Percentiles rank a stretch among this genome's conserved stretches.
Evolutionary conservation across 768 basidiomycete genomes (phyloP).

Genomic region (Kondoa subrosea): DNA sequence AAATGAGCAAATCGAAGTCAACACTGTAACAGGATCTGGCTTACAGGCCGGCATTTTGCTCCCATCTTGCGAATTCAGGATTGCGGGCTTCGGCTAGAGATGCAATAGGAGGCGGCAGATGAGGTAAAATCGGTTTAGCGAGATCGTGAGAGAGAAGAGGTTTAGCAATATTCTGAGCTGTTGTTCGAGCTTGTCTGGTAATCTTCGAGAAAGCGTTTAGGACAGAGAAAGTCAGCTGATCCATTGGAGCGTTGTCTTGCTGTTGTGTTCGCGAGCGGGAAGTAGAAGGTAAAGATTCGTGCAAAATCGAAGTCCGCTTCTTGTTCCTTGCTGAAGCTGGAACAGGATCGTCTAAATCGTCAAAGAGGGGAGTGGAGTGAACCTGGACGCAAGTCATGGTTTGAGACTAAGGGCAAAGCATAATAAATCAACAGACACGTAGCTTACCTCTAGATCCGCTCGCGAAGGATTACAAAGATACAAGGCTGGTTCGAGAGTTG

Average conservation of each 20-base stretch:
- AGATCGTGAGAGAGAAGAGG: slow-evolving; percentile 88
- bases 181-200: slow-evolving; percentile 37
- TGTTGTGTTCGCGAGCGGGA: neutral
- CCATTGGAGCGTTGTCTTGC: slow-evolving; percentile 23
- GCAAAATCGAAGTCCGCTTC: slow-evolving; percentile 53
- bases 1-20: too few relatives aligned
- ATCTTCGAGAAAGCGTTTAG: slow-evolving; percentile 90
- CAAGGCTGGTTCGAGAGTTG: slow-evolving; percentile 63
- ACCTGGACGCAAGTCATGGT: too few relatives aligned
- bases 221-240: slow-evolving; percentile 35
- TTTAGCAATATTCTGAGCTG: slow-evolving; percentile 82
- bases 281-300: slow-evolving; percentile 45
- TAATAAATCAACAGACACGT: slow-evolving; percentile 51
- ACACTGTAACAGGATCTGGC: too few relatives aligned
- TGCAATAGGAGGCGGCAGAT: slow-evolving; percentile 82
- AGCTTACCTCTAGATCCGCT: slow-evolving; percentile 81
- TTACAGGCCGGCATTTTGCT: slow-evolving; percentile 76
- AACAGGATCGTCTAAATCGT: slow-evolving; percentile 38
- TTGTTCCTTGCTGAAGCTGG: slow-evolving; percentile 26
- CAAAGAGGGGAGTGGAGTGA: slow-evolving; percentile 2
- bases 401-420: too few relatives aligned
- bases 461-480: slow-evolving; percentile 85
- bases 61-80: slow-evolving; percentile 53
- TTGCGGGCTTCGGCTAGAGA: slow-evolving; percentile 61
- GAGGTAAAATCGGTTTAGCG: slow-evolving; percentile 87